Evolutionary conservation across 2,329 filamentous ascomycete genomes (phyloP).

Genomic region (Ascosphaera pollenicola): DNA sequence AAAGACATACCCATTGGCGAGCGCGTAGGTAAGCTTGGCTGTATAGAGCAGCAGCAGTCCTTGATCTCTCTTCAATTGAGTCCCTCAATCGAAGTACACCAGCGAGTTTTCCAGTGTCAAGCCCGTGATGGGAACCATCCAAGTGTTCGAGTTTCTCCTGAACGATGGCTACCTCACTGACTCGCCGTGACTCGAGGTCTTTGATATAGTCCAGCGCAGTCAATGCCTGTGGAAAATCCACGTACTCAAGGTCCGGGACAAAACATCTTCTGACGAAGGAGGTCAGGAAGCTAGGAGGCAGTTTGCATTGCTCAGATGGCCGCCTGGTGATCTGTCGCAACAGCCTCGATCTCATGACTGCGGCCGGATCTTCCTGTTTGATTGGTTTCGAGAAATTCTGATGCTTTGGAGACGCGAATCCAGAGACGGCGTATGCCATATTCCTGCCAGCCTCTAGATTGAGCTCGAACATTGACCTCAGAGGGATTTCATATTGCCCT

Average conservation of each 20-base stretch:
- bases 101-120: constrained; percentile 8
- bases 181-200: constrained; percentile 37
- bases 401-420: not conserved
- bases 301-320: constrained; percentile 35
- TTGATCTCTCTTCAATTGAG: constrained; percentile 27
- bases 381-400: not conserved
- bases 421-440: not conserved
- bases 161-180: constrained; percentile 33
- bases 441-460: constrained; percentile 30
- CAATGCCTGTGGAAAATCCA: constrained; percentile 43
- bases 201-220: constrained; percentile 44
- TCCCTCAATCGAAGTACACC: constrained; percentile 34
- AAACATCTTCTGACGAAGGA: constrained; percentile 39
- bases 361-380: not conserved
- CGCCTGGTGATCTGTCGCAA: constrained; percentile 33
- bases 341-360: not conserved
- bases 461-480: constrained; percentile 45
- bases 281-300: constrained; percentile 40
- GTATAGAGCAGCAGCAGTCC: constrained; percentile 32
- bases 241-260: constrained; percentile 29
- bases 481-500: constrained; percentile 40
- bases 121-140: not conserved
- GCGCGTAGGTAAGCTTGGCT: constrained; percentile 39
- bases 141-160: constrained; percentile 27
- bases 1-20: constrained; percentile 35